phyloP scores from a whole-genome alignment of 78 protist genomes.

The Dictyostelium intermedium region DNA sequence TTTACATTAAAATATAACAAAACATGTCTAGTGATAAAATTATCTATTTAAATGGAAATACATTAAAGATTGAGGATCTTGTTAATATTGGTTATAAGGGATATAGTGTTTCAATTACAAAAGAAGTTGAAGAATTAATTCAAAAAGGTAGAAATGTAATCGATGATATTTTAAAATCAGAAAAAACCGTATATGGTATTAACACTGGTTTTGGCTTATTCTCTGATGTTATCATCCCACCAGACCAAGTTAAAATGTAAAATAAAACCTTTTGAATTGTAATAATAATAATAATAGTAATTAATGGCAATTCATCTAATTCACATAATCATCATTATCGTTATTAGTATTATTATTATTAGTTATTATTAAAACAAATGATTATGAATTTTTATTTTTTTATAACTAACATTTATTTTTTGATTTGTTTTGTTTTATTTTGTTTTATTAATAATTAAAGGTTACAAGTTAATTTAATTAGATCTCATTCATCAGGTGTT shows the following conservation, averaged over 20 bases:
- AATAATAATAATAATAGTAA: not conserved
- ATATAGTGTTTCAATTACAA: conserved; percentile 35
- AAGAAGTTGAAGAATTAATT: conserved; percentile 40
- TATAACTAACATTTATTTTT: not conserved
- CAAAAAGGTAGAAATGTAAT: conserved; percentile 68
- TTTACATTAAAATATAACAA: no score
- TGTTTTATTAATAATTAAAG: conserved; percentile 5
- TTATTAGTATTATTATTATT: no score
- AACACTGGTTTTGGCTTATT: conserved; percentile 88
- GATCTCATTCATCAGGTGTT: conserved; percentile 94
- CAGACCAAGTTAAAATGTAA: conserved; percentile 53
- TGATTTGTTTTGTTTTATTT: not conserved
- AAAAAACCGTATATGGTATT: conserved; percentile 78
- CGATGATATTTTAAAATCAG: conserved; percentile 51
- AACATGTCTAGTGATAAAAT: not conserved
- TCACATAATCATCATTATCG: no score
- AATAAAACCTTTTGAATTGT: not conserved
- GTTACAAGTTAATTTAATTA: conserved; percentile 92
- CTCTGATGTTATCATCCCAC: conserved; percentile 74
- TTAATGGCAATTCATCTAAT: no score
- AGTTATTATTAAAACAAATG: not conserved
- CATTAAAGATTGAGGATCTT: conserved; percentile 34
- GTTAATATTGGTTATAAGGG: conserved; percentile 56
- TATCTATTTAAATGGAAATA: conserved; percentile 62
- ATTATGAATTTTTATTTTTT: not conserved